Evolutionary conservation across 1,284 basidiomycete species (phyloP).

Genomic region (Dichomitus squalens): DNA sequence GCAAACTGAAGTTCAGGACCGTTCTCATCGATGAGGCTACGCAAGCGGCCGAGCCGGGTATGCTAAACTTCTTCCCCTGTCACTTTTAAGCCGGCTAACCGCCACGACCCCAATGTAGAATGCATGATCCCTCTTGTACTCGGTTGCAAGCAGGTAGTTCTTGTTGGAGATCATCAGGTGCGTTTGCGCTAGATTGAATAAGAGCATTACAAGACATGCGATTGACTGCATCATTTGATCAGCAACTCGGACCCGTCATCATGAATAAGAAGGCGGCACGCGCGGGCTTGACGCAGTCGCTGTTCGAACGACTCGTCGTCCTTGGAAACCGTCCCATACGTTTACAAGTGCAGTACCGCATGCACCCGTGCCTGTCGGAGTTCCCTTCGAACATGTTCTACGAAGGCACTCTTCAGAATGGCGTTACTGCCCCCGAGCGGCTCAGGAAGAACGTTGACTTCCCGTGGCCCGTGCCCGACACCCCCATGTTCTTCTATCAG

Average conservation of each 20-base stretch:
- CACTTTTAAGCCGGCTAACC: not conserved
- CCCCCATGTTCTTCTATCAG: constrained; percentile 99
- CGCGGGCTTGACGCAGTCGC: constrained; percentile 94
- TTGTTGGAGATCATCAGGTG: constrained; percentile 95
- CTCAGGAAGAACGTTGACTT: constrained; percentile 98
- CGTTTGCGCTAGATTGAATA: constrained; percentile 13
- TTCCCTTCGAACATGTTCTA: constrained; percentile 99
- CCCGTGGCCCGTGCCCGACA: constrained; percentile 97
- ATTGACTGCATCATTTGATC: constrained; percentile 16
- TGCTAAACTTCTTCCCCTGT: constrained; percentile 33
- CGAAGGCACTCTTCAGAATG: constrained; percentile 98
- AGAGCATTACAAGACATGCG: constrained; percentile 12
- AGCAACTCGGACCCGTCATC: constrained; percentile 98
- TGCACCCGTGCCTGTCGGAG: constrained; percentile 99
- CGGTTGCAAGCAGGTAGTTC: constrained; percentile 97
- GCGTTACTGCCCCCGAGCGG: constrained; percentile 97
- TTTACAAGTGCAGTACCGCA: constrained; percentile 98
- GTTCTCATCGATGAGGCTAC: constrained; percentile 99
- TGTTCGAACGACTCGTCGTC: constrained; percentile 96
- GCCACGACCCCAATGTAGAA: constrained; percentile 52
- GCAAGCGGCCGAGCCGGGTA: constrained; percentile 96
- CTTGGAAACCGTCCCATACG: constrained; percentile 97
- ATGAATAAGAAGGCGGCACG: constrained; percentile 99
- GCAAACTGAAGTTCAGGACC: constrained; percentile 97
- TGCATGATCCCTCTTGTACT: constrained; percentile 99